These are phyloP conservation scores for Ensete ventricosum DNA, from an alignment of 176 grass and related monocot genomes.

Conservation along the genomic window DNA sequence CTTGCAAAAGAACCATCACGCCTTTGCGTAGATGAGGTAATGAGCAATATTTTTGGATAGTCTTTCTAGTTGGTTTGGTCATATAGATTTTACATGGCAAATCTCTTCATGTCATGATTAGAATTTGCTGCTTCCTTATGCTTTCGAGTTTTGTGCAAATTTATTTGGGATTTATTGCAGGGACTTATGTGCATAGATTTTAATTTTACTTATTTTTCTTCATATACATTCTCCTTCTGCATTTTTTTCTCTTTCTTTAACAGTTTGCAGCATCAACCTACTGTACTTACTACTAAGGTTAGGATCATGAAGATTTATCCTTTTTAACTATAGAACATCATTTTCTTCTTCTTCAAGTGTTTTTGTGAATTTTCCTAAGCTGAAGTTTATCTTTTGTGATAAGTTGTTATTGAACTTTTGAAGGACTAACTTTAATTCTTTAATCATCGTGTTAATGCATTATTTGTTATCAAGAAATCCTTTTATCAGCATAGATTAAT, in stretches of 20 bases:
- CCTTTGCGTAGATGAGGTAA: constrained; percentile 83
- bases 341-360: too few relatives aligned
- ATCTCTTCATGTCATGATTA: background rate
- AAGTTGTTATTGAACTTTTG: too few relatives aligned
- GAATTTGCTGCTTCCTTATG: background rate
- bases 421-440: too few relatives aligned
- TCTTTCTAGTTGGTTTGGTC: background rate
- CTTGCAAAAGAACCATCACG: constrained; percentile 75
- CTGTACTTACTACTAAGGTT: too few relatives aligned
- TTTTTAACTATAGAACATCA: too few relatives aligned
- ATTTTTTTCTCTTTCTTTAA: too few relatives aligned
- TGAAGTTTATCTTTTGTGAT: too few relatives aligned
- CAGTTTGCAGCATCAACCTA: too few relatives aligned
- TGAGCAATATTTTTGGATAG: background rate
- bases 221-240: background rate
- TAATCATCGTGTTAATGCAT: too few relatives aligned
- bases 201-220: background rate
- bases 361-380: too few relatives aligned
- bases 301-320: too few relatives aligned
- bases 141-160: background rate
- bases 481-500: background rate
- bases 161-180: background rate
- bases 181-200: background rate
- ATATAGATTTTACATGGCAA: background rate
- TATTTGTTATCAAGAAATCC: too few relatives aligned